Conservation (phyloP, 75 land plant genomes). For the Chamaecyparis obtusa region DNA sequence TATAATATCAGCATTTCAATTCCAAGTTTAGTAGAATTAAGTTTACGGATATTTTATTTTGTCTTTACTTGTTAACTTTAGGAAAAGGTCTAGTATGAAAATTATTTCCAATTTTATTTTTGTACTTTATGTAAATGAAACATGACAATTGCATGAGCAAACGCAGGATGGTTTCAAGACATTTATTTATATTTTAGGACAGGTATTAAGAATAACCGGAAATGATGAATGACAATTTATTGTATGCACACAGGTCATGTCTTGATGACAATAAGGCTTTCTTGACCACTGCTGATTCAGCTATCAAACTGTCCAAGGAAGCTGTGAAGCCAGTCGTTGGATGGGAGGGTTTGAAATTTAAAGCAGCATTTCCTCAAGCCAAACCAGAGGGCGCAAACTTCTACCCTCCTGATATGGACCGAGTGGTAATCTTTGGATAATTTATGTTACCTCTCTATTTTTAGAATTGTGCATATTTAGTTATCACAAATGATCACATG, state of each 20-base stretch:
- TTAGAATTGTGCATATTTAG: neutral
- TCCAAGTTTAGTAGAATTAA: neutral
- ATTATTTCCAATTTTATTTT: too few species aligned
- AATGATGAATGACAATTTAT: neutral
- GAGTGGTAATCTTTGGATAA: conserved; percentile 39
- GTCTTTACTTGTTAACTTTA: neutral
- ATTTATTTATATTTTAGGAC: neutral
- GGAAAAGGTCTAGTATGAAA: neutral
- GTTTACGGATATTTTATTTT: neutral
- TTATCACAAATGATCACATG: neutral
- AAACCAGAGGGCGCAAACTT: conserved; percentile 92
- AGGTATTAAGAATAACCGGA: neutral
- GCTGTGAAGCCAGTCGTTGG: conserved; percentile 61
- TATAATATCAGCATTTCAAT: neutral
- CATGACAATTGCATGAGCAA: neutral
- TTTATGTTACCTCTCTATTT: neutral
- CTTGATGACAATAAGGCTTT: conserved; percentile 88
- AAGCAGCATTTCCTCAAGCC: conserved; percentile 71
- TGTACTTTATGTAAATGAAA: neutral
- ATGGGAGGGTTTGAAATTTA: conserved; percentile 71
- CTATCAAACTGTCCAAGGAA: conserved; percentile 46
- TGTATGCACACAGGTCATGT: conserved; percentile 56
- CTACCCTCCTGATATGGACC: conserved; percentile 96
- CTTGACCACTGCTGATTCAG: conserved; percentile 89
- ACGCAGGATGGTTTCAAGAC: neutral